Conservation (phyloP, 2,329 filamentous ascomycete genomes). For the Diaporthe caulivora region DNA sequence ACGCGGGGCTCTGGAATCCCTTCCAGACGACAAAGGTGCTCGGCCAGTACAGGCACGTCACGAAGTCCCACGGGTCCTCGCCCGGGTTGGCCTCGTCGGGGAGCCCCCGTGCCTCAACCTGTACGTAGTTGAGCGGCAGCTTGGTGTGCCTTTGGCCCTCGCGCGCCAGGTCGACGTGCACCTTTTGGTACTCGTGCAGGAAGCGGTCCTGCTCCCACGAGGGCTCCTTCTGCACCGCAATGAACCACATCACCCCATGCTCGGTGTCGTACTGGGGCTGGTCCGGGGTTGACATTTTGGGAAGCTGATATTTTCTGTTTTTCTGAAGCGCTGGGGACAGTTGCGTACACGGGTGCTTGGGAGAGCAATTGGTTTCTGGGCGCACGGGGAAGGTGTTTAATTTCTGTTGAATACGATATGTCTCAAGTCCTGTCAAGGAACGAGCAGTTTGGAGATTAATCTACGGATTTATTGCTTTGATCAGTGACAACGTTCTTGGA, state of each 20-base stretch:
- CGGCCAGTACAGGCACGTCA: conserved; percentile 25
- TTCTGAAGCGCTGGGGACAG: too few relatives aligned
- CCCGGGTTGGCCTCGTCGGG: not conserved
- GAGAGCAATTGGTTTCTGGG: not conserved
- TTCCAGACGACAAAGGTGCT: conserved; percentile 13
- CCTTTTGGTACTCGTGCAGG: conserved; percentile 18
- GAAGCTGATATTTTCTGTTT: not conserved
- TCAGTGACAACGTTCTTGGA: not conserved
- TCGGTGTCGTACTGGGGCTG: conserved; percentile 15
- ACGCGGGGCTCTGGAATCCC: conserved; percentile 26
- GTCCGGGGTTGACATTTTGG: not conserved
- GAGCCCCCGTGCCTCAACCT: not conserved
- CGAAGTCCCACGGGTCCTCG: conserved; percentile 17
- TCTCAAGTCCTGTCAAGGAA: not conserved
- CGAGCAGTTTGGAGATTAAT: not conserved
- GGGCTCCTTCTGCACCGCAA: conserved; percentile 13
- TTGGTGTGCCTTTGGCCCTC: conserved; percentile 18
- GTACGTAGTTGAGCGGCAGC: conserved; percentile 23
- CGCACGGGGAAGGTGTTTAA: not conserved
- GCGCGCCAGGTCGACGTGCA: conserved; percentile 7
- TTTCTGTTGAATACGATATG: fast-evolving
- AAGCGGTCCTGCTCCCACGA: conserved; percentile 16
- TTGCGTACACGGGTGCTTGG: not conserved
- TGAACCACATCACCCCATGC: conserved; percentile 25
- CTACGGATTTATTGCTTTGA: too few relatives aligned